phyloP scores from a whole-genome alignment of 1,284 basidiomycete species.

The Mycosarcoma mackinlayi region DNA sequence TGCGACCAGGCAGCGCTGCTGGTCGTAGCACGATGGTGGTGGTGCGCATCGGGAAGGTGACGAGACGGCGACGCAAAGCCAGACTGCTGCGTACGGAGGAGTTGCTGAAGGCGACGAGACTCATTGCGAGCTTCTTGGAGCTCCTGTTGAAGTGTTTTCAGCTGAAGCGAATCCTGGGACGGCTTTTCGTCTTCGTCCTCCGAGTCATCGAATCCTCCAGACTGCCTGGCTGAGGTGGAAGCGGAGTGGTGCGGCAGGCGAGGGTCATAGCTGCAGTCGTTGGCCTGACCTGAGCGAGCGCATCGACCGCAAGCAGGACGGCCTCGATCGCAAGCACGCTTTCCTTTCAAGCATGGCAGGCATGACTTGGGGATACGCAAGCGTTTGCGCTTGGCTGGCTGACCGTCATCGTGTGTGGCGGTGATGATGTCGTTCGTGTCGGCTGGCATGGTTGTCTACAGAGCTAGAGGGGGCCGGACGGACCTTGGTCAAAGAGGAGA shows the following conservation, averaged over 20 bases:
- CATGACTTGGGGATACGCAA: conserved; percentile 51
- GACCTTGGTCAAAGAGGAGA: background rate
- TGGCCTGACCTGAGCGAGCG: conserved; percentile 19
- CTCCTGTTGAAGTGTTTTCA: conserved; percentile 15
- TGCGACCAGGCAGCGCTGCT: background rate
- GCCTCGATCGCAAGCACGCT: conserved; percentile 45
- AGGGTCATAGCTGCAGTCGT: conserved; percentile 40
- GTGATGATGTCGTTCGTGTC: conserved; percentile 14
- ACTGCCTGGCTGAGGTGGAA: conserved; percentile 2
- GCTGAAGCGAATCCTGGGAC: conserved; percentile 2
- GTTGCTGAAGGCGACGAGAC: conserved; percentile 23
- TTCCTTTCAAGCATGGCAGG: conserved; percentile 45
- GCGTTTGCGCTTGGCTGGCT: conserved; percentile 42
- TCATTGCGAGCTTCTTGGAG: conserved; percentile 25
- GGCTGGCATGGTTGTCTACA: conserved; percentile 3
- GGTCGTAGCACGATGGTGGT: background rate
- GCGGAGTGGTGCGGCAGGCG: conserved; percentile 26
- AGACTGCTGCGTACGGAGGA: conserved; percentile 13
- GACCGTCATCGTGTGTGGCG: conserved; percentile 33
- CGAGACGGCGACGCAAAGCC: conserved; percentile 3
- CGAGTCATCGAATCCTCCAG: conserved; percentile 8
- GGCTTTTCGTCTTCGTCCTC: conserved; percentile 28
- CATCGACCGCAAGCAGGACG: conserved; percentile 43
- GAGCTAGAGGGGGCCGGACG: too few relatives aligned
- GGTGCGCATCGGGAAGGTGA: background rate